Evolutionary conservation across 2,329 filamentous ascomycete species (phyloP).

Genomic region (Fusarium pseudograminearum): DNA sequence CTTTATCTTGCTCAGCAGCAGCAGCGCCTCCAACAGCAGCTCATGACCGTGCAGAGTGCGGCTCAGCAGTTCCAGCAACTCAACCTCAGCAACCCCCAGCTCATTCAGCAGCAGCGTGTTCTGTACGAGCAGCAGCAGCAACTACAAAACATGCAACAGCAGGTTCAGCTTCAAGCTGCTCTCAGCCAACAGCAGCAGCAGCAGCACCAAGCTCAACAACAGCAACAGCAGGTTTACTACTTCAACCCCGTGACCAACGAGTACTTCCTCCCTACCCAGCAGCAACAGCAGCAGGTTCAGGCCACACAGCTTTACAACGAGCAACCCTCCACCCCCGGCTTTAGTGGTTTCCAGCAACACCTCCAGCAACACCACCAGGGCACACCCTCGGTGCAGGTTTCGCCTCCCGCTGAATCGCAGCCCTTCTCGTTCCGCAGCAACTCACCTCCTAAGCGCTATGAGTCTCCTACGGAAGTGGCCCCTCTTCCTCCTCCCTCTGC

Average conservation of each 20-base stretch:
- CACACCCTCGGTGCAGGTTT: slow-evolving; percentile 82
- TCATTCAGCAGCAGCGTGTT: slow-evolving; percentile 62
- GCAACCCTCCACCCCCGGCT: slow-evolving; percentile 55
- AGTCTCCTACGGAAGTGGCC: slow-evolving; percentile 74
- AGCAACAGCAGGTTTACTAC: slow-evolving; percentile 75
- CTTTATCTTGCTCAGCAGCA: slow-evolving; percentile 94
- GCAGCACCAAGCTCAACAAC: slow-evolving; percentile 63
- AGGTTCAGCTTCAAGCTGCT: slow-evolving; percentile 54
- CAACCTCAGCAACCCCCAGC: slow-evolving; percentile 69
- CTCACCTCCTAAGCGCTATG: slow-evolving; percentile 73
- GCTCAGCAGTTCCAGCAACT: slow-evolving; percentile 86
- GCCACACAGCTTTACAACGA: slow-evolving; percentile 57
- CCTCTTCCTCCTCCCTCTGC: slow-evolving; percentile 89
- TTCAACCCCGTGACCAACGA: slow-evolving; percentile 85
- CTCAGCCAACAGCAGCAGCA: slow-evolving; percentile 54
- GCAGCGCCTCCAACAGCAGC: slow-evolving; percentile 92
- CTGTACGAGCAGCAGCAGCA: slow-evolving; percentile 61
- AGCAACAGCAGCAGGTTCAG: slow-evolving; percentile 61
- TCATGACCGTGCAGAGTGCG: slow-evolving; percentile 84
- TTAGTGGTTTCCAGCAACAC: slow-evolving; percentile 55
- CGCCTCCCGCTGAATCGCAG: slow-evolving; percentile 76
- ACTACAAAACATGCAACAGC: slow-evolving; percentile 57
- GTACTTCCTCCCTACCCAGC: slow-evolving; percentile 80
- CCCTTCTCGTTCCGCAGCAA: slow-evolving; percentile 69
- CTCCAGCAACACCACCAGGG: slow-evolving; percentile 57